Conservation (phyloP, 805 yeast species). For the Starmera dryadoides region DNA sequence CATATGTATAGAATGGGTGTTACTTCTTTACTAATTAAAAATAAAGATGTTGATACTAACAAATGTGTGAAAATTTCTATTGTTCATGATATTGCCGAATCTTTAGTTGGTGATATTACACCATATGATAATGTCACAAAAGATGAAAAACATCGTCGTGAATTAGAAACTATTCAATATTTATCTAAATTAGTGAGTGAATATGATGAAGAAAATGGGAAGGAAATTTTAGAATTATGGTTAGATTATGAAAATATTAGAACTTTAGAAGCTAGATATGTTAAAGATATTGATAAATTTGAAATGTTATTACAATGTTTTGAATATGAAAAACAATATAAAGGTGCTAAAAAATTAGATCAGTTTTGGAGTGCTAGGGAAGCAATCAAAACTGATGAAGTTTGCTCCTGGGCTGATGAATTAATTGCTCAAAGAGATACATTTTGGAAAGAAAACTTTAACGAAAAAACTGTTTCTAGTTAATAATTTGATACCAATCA, state of each 20-base stretch:
- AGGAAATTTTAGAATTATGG: conserved; percentile 69
- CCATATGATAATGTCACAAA: conserved; percentile 71
- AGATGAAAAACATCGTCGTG: conserved; percentile 79
- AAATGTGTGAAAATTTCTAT: conserved; percentile 81
- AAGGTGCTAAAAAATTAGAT: conserved; percentile 48
- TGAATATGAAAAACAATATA: conserved; percentile 70
- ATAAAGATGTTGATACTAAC: conserved; percentile 46
- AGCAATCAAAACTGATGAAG: conserved; percentile 64
- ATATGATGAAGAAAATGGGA: conserved; percentile 56
- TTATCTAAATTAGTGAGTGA: conserved; percentile 52
- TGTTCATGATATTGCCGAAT: conserved; percentile 91
- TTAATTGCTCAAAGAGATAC: conserved; percentile 37
- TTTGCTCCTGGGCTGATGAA: conserved; percentile 61
- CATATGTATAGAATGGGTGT: conserved; percentile 95
- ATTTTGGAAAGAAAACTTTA: conserved; percentile 26
- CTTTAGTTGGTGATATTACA: conserved; percentile 91
- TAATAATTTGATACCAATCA: too few species aligned
- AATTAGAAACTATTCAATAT: conserved; percentile 63
- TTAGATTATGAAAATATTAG: conserved; percentile 83
- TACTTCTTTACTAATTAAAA: conserved; percentile 59
- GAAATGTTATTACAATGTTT: conserved; percentile 78
- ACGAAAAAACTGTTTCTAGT: neutral
- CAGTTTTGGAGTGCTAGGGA: conserved; percentile 63
- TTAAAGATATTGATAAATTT: conserved; percentile 89
- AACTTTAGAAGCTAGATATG: conserved; percentile 77